Percentiles rank a stretch among this genome's conserved stretches.
Conservation (phyloP, 805 yeast species). For the Barnettozyma populi region DNA sequence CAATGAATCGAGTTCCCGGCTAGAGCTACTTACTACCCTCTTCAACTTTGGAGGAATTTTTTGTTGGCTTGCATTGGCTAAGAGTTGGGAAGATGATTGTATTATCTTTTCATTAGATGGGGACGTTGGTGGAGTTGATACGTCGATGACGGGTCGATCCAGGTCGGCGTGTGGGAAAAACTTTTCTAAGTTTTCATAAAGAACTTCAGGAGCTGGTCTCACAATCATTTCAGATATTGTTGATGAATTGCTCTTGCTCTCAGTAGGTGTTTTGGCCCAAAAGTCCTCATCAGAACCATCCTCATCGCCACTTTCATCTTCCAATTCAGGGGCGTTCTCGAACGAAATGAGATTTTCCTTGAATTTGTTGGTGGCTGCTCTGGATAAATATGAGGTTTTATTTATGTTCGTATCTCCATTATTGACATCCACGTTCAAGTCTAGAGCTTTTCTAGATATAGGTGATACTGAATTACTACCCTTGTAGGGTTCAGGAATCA, state of each 20-base stretch:
- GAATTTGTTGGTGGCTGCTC: slow-evolving; percentile 38
- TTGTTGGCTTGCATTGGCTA: background rate
- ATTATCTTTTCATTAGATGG: slow-evolving; percentile 29
- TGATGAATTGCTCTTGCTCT: slow-evolving; percentile 21
- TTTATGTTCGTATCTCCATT: background rate
- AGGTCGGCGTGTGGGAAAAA: slow-evolving; percentile 91
- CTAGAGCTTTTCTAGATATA: slow-evolving; percentile 18
- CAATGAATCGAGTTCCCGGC: slow-evolving; percentile 16
- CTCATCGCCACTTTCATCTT: slow-evolving; percentile 29
- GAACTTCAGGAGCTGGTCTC: slow-evolving; percentile 92
- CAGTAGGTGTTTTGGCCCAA: slow-evolving; percentile 47
- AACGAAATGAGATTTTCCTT: slow-evolving; percentile 69
- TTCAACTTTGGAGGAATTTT: slow-evolving; percentile 8
- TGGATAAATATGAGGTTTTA: background rate
- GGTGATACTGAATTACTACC: slow-evolving; percentile 23
- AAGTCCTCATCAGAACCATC: slow-evolving; percentile 46
- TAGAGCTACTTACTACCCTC: slow-evolving; percentile 18
- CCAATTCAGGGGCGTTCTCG: slow-evolving; percentile 61
- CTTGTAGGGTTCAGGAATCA: slow-evolving; percentile 38
- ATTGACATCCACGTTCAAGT: background rate
- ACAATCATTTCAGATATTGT: slow-evolving; percentile 52
- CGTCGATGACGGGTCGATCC: slow-evolving; percentile 85
- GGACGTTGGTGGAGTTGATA: slow-evolving; percentile 53
- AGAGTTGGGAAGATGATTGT: background rate
- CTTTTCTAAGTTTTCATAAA: slow-evolving; percentile 84